Percentiles rank a stretch among this genome's conserved stretches.
phyloP scores from a whole-genome alignment of 208 protist species.

The Trypanosoma conorhini region DNA sequence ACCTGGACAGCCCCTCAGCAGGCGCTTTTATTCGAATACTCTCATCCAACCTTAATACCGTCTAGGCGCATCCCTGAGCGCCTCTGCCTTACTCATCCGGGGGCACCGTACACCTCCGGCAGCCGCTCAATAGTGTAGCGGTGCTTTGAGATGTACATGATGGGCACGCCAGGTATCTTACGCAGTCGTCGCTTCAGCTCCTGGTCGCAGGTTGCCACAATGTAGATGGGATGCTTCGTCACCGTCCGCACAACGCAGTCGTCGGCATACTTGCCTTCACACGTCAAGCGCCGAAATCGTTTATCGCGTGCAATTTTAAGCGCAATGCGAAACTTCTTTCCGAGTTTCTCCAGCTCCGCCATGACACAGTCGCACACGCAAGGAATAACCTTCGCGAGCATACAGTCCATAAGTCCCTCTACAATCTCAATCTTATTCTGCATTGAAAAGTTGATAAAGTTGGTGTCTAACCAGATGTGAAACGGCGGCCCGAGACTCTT shows the following conservation, averaged over 20 bases:
- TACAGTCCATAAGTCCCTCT: conserved; percentile 98
- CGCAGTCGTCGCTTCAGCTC: conserved; percentile 98
- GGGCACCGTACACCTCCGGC: conserved; percentile 94
- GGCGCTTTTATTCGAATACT: neutral
- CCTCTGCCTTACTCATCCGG: conserved; percentile 30
- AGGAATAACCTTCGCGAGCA: conserved; percentile 98
- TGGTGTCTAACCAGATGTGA: conserved; percentile 99
- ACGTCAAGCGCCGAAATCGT: conserved; percentile 96
- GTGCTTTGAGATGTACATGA: conserved; percentile 98
- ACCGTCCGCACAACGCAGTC: conserved; percentile 99
- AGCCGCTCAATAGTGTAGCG: conserved; percentile 98
- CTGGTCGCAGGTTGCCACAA: conserved; percentile 94
- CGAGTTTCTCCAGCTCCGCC: conserved; percentile 99
- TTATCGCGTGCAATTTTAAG: conserved; percentile 97
- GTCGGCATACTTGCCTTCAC: conserved; percentile 99
- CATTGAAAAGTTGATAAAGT: conserved; percentile 99
- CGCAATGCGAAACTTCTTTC: conserved; percentile 94
- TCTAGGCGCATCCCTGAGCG: neutral
- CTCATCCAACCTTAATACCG: neutral
- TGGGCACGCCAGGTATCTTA: conserved; percentile 98
- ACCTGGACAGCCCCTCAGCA: neutral
- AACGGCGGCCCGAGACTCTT: conserved; percentile 98
- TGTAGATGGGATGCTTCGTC: conserved; percentile 90
- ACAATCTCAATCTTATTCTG: conserved; percentile 99
- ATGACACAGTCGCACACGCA: conserved; percentile 99